Conservation (phyloP, 2,329 filamentous ascomycete genomes). For the Alternaria triticina region DNA sequence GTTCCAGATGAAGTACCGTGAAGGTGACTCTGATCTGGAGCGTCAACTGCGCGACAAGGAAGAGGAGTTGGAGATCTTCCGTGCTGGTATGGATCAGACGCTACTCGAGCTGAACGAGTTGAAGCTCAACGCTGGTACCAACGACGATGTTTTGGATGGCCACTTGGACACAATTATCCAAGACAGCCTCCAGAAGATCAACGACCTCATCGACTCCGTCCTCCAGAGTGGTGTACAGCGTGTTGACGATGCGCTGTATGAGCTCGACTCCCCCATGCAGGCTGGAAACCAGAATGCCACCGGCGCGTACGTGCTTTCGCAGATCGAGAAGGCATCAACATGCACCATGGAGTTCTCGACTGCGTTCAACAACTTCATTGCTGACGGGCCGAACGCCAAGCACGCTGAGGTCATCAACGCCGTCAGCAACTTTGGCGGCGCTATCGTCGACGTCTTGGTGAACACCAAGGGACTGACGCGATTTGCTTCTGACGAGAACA, state of each 20-base stretch:
- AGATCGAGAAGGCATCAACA: constrained; percentile 94
- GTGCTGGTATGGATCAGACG: constrained; percentile 96
- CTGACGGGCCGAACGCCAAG: constrained; percentile 88
- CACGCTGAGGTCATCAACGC: constrained; percentile 93
- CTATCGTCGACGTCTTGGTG: constrained; percentile 90
- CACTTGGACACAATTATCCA: constrained; percentile 90
- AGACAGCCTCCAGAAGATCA: constrained; percentile 88
- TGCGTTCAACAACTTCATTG: constrained; percentile 97
- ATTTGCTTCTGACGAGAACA: constrained; percentile 94
- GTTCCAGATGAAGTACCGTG: constrained; percentile 75
- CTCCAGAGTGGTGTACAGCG: constrained; percentile 90
- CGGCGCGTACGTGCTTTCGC: constrained; percentile 90
- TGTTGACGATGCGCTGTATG: constrained; percentile 95
- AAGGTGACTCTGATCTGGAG: constrained; percentile 86
- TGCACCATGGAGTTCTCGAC: constrained; percentile 97
- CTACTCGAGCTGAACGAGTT: constrained; percentile 91
- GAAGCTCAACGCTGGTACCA: constrained; percentile 65
- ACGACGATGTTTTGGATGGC: constrained; percentile 81
- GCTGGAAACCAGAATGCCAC: constrained; percentile 98
- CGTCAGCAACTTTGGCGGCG: constrained; percentile 86
- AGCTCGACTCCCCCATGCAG: constrained; percentile 97
- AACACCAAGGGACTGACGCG: constrained; percentile 96
- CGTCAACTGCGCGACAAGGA: constrained; percentile 89
- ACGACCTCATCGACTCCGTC: constrained; percentile 96
- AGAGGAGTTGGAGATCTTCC: constrained; percentile 97